phyloP scores from a whole-genome alignment of 441 rosid species.

The Bocquillonia castaneifolia region DNA sequence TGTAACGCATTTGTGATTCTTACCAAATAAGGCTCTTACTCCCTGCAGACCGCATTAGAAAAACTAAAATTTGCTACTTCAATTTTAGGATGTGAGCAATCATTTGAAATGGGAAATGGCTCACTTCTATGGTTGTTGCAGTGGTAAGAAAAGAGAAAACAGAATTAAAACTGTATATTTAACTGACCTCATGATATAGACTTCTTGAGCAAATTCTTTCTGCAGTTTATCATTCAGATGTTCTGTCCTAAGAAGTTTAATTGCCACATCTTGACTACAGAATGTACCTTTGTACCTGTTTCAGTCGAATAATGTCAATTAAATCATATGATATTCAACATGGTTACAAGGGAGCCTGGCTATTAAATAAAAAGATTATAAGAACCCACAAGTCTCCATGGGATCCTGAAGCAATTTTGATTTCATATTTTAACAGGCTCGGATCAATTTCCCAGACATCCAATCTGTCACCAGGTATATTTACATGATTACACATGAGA shows the following conservation, averaged over 20 bases:
- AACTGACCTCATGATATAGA: slow-evolving; percentile 63
- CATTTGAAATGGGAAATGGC: background rate
- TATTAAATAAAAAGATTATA: slow-evolving; percentile 19
- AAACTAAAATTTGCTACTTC: background rate
- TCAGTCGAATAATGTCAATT: slow-evolving; percentile 23
- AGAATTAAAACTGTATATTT: background rate
- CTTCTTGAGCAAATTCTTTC: slow-evolving; percentile 66
- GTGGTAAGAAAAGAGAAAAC: background rate
- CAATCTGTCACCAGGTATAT: slow-evolving; percentile 28
- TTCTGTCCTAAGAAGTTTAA: slow-evolving; percentile 51
- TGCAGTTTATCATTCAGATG: slow-evolving; percentile 37
- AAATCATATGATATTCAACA: slow-evolving; percentile 23
- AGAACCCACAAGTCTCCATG: slow-evolving; percentile 55
- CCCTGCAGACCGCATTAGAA: background rate
- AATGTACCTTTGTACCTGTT: slow-evolving; percentile 61
- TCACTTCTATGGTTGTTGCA: background rate
- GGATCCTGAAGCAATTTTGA: slow-evolving; percentile 52
- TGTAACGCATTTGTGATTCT: slow-evolving; percentile 1
- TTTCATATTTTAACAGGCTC: slow-evolving; percentile 41
- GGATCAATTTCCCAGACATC: slow-evolving; percentile 67
- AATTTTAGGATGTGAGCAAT: background rate
- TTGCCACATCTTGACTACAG: slow-evolving; percentile 60
- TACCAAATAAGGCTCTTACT: background rate
- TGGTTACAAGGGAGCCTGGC: slow-evolving; percentile 6
- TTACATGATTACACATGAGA: slow-evolving; percentile 23